Evolutionary conservation across 305 asterid species (phyloP), one percentile per base, ranked within the genome.

Genomic region (Fraxinus sp.): DNA sequence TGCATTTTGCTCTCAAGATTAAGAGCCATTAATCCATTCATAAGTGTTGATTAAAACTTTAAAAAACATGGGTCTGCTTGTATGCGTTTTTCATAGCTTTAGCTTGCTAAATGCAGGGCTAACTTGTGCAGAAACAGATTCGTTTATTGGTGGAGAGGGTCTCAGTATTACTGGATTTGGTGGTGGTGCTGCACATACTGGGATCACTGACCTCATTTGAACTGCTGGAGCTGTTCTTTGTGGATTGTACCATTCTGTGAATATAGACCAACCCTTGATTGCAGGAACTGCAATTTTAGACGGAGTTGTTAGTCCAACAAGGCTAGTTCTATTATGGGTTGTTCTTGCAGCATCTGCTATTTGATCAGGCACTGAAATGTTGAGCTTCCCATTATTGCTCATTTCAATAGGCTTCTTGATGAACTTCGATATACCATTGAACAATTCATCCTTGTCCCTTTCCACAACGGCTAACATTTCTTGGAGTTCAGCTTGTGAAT

Each of bases 151-250:
- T 7, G 84, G 1, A 5, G 80, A 18, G 37, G 78, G 18, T 16
- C 75, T 49, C 33, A 16, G 73, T 28, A 36, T 73, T 5, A 78
- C 83, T 41, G 90, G 90, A 55, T n/a, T n/a, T 55, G 66, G 66
- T 5, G 66, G 73, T 62, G 92, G 89, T 79, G 96, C 87, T 52
- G 94, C 89, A 46, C 94, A 87, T 2, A 90, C 94, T 72, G 94
- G 96, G 46, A 88, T 85, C 35, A 90, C 92, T 32, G 94, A 89
- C 70, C 94, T 89, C 2, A 92, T 86, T 74, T 90, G 95, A 80
- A 90, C 93, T 20, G 92, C 93, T 0, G 93, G 94, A 8, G 94
- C 95, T 5, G 88, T 81, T 62, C 84, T 85, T 74, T 72, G 88
- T 0, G 71, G 70, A 41, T 77, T 79, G 81, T 81, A 46, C 35